These are phyloP conservation scores for Fonsecaea monophora DNA, from an alignment of 2,329 filamentous ascomycete species.

Conservation along the genomic window DNA sequence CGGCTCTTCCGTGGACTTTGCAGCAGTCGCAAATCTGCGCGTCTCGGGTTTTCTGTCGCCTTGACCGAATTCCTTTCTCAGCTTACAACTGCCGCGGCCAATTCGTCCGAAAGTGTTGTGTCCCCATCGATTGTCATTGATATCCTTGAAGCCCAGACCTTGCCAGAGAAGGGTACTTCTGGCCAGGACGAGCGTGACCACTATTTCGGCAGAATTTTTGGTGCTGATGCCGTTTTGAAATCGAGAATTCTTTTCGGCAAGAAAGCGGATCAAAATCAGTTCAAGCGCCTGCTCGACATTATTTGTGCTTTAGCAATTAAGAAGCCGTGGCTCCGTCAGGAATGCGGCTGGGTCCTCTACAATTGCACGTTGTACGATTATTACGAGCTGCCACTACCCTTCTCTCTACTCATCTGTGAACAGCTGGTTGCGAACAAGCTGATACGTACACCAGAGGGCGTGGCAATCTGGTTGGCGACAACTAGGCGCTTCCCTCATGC, in stretches of 20 bases:
- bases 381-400: constrained; percentile 44
- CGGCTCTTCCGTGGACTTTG: constrained; percentile 85
- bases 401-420: constrained; percentile 68
- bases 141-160: constrained; percentile 60
- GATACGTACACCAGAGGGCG: constrained; percentile 82
- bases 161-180: constrained; percentile 58
- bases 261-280: constrained; percentile 58
- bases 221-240: constrained; percentile 82
- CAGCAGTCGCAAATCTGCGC: constrained; percentile 85
- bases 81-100: constrained; percentile 60
- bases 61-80: constrained; percentile 80
- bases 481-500: constrained; percentile 68
- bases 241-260: constrained; percentile 71
- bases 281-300: constrained; percentile 70
- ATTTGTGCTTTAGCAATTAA: constrained; percentile 76
- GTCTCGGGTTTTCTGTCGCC: constrained; percentile 87
- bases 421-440: constrained; percentile 69
- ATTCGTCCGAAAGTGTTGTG: constrained; percentile 47
- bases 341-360: constrained; percentile 83
- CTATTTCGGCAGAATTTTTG: constrained; percentile 84
- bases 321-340: constrained; percentile 87
- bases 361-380: constrained; percentile 26
- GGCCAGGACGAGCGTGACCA: constrained; percentile 84
- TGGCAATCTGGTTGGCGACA: constrained; percentile 83
- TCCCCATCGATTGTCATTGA: constrained; percentile 52